Base-by-base conservation (phyloP, 139 green algal species). In the Coelastrella sp. region DNA sequence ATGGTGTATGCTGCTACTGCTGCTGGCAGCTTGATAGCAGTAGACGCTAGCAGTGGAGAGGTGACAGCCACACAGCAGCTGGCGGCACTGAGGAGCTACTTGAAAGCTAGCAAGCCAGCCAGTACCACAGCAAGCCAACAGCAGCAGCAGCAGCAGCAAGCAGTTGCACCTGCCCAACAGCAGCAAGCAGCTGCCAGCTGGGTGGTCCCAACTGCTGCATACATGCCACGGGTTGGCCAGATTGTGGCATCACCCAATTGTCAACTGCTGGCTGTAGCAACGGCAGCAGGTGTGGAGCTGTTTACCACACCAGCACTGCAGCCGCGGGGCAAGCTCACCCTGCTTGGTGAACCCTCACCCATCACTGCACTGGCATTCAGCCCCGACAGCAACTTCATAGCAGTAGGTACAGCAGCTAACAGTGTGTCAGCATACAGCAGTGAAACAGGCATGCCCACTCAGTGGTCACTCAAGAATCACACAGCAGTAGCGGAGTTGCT, bases 181-280 rank as follows among this genome's bases (percentile, higher is more conserved):
- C 65, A 22, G 32, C n/a, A n/a, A 80, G 74, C 86, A 32, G 23
- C 75, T 65, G 86, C 61, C 61, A 68, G 61, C 78, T 61, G 60
- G 47, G 71, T 73, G 78, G 77, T n/a, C 54, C n/a, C 32, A 58
- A 20, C 64, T 7, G 61, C 87, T 56, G 17, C 56, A 10, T 73
- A 77, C 17, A 80, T 91, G 56, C 96, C 95, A 0, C 81, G 95
- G 0, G 83, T 97, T 0, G 89, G 94, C 4, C 82, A 87, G 10
- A 77, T 97, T 22, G 92, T 94, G 7, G 91, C 80, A 5, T 96
- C 94, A 6, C 73, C 88, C 13, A 96, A 98, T 86, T 97, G 96
- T 32, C 92, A 85, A 13, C 20, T 95, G 19, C 57, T 97, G 5
- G 97, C 96, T 2, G 93, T 93, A 5, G 94, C 94, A 19, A 91